These are phyloP conservation scores for Cymbidium sinense DNA, from an alignment of 106 monocot genomes.

Conservation along the genomic window DNA sequence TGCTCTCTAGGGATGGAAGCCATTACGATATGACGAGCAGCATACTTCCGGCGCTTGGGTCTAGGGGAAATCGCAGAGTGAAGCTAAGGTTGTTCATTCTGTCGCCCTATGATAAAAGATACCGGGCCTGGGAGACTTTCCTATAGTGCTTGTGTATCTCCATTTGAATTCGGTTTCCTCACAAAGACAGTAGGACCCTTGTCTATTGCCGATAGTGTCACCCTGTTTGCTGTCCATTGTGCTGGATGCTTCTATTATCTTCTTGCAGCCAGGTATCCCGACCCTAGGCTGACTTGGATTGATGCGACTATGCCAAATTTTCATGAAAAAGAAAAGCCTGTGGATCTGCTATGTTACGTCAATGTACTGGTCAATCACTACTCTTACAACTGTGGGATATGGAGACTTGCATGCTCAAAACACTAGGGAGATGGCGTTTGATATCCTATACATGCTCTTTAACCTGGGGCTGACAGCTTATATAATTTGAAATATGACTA, in stretches of 20 bases:
- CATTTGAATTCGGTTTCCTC: conserved; percentile 81
- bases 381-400: too few relatives aligned
- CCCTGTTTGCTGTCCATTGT: conserved; percentile 86
- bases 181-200: conserved; percentile 15
- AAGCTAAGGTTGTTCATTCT: conserved; percentile 60
- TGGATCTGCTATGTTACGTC: conserved; percentile 75
- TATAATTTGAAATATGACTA: conserved; percentile 98
- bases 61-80: conserved; percentile 50
- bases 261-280: too few relatives aligned
- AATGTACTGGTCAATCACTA: conserved; percentile 98
- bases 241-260: too few relatives aligned
- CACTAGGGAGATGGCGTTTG: too few relatives aligned
- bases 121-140: conserved; percentile 63
- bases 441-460: conserved; percentile 86
- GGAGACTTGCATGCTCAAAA: too few relatives aligned
- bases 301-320: conserved; percentile 58
- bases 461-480: conserved; percentile 90
- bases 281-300: conserved; percentile 76
- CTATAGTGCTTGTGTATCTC: conserved; percentile 78
- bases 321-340: conserved; percentile 42
- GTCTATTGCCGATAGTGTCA: conserved; percentile 64
- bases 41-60: conserved; percentile 82
- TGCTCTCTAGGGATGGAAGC: conserved; percentile 65
- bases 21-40: conserved; percentile 71
- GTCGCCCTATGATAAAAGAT: conserved; percentile 66